Base-by-base conservation (phyloP, 1,284 basidiomycete species). In the Grifola frondosa region DNA sequence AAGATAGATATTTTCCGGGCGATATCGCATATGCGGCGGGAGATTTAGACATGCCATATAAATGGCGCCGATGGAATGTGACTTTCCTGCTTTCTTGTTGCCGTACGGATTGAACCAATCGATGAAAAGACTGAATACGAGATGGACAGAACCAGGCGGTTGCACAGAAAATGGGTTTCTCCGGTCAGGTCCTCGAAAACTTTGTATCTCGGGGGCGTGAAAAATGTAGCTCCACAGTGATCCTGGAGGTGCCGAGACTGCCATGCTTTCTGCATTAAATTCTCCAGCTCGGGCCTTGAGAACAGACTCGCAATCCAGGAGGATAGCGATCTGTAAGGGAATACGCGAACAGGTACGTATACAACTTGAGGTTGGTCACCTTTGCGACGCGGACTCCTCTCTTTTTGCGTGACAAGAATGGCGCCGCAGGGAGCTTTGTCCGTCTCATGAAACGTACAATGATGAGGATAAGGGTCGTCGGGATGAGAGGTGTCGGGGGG, bases 21-120 rank as follows among this genome's bases (percentile, higher is more conserved):
- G 32, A 38, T 53, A 52, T 6, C 53, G 49, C 7, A 54, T 26
- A 11, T 56, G 26, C 3, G 42, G 42, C 8, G 45, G 49, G 19
- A 51, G 35, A 22, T 48, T 51, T 6, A 47, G 23, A 21, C 45
- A 51, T 3, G 25, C 29, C 2, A 47, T 30, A 15, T 42, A 42
- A 13, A 51, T 40, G 0, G 21, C 49, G 1, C 49, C 44, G 7
- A 47, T 28, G 4, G 40, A 45, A 17, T 49, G 48, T 1, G 48
- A 46, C 29, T 50, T 50, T 3, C 48, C 48, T 1, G 49, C 44
- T 25, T 44, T 46, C 35, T 50, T 50, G 30, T 50, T 50, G 6
- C 44, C 44, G 28, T 20, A 40, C 2, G 44, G 44, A 28, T 47
- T 50, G 38, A 50, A 50, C 41, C 44, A 50, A 34, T 50, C 44